Percentiles rank a stretch among this genome's conserved stretches.
phyloP scores from a whole-genome alignment of 768 basidiomycete species.

The Suillus ampliporus region DNA sequence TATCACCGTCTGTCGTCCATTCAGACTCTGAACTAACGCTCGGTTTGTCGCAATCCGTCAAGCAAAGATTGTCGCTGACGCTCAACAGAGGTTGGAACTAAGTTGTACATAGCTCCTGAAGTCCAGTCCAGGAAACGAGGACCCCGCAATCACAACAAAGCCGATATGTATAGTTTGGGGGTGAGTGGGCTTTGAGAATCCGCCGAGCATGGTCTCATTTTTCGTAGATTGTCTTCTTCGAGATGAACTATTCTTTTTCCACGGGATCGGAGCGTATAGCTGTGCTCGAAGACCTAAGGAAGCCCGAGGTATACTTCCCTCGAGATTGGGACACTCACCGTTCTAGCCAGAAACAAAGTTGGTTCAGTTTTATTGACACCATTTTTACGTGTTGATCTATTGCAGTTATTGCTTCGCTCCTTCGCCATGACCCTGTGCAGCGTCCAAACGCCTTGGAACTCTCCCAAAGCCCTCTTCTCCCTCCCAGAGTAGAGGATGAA shows the following conservation, averaged over 20 bases:
- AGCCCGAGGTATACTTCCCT: slow-evolving; percentile 80
- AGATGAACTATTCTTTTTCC: slow-evolving; percentile 89
- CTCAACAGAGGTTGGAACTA: slow-evolving; percentile 81
- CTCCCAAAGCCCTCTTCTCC: slow-evolving; percentile 78
- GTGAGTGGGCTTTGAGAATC: slow-evolving; percentile 48
- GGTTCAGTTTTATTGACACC: slow-evolving; percentile 29
- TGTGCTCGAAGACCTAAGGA: slow-evolving; percentile 80
- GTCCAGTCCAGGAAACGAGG: slow-evolving; percentile 67
- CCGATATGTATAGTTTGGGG: slow-evolving; percentile 94
- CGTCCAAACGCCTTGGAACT: slow-evolving; percentile 86
- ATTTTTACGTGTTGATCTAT: slow-evolving; percentile 10
- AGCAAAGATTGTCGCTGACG: not conserved
- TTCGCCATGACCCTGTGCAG: slow-evolving; percentile 80
- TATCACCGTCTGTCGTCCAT: slow-evolving; percentile 50
- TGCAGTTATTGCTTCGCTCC: slow-evolving; percentile 77
- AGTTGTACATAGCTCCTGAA: slow-evolving; percentile 92
- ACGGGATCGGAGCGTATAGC: slow-evolving; percentile 85
- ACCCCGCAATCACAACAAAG: slow-evolving; percentile 83
- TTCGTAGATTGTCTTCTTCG: slow-evolving; percentile 90
- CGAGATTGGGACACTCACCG: slow-evolving; percentile 67
- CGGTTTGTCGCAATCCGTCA: slow-evolving; percentile 45
- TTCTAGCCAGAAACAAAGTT: slow-evolving; percentile 71
- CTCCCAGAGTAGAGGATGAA: slow-evolving; percentile 80
- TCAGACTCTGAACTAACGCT: slow-evolving; percentile 77
- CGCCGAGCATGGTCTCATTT: slow-evolving; percentile 2